Percentiles rank a stretch among this genome's conserved stretches.
Evolutionary conservation across 371 early-diverging fungal species (phyloP).

Genomic region (Mucor racemosus): DNA sequence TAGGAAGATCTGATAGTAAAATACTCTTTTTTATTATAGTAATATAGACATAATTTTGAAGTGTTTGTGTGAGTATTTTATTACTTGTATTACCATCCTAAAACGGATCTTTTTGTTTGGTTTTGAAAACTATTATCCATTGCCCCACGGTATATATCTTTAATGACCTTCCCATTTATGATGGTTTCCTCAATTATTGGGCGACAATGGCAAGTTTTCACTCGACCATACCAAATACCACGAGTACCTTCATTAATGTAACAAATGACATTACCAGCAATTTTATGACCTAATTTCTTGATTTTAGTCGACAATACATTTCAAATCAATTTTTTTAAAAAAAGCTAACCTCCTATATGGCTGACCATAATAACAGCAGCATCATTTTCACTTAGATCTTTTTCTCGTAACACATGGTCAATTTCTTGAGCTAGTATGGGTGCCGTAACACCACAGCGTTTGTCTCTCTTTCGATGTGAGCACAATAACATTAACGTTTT

Average conservation of each 20-base stretch:
- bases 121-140: conserved; percentile 53
- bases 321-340: background rate
- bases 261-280: conserved; percentile 73
- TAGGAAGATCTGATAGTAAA: background rate
- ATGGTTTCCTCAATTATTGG: conserved; percentile 56
- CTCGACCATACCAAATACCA: conserved; percentile 67
- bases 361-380: conserved; percentile 55
- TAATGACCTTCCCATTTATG: conserved; percentile 50
- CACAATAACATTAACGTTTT: conserved; percentile 64
- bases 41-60: background rate
- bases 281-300: conserved; percentile 62
- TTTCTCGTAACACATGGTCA: conserved; percentile 50
- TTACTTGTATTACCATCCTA: conserved; percentile 26
- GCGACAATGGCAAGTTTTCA: conserved; percentile 54
- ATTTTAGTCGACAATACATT: background rate
- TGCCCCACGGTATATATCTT: conserved; percentile 58
- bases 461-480: conserved; percentile 74
- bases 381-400: conserved; percentile 51
- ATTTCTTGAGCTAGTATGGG: conserved; percentile 71
- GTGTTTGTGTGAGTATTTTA: background rate
- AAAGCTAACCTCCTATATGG: conserved; percentile 64
- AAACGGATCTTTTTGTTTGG: conserved; percentile 17
- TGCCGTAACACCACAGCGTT: conserved; percentile 75
- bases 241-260: conserved; percentile 51
- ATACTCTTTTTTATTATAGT: background rate